phyloP scores from a whole-genome alignment of 805 yeast genomes.

The Yarrowia alimentaria region DNA sequence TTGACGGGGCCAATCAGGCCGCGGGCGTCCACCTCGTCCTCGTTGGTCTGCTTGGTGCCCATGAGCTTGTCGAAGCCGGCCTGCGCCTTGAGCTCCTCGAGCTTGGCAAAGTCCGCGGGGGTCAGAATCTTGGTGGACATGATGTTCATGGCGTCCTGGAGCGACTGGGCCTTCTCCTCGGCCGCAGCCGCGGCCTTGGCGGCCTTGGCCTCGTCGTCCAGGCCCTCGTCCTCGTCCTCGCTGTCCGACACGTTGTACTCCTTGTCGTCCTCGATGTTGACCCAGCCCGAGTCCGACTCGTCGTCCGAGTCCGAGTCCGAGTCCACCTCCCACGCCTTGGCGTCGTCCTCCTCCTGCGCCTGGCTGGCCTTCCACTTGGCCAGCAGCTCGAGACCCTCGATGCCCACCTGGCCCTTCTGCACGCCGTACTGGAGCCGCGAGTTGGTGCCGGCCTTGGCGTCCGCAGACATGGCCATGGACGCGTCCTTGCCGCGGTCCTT shows the following conservation, averaged over 20 bases:
- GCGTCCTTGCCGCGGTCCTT: slow-evolving; percentile 95
- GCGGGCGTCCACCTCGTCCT: slow-evolving; percentile 81
- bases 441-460: slow-evolving; percentile 35
- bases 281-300: slow-evolving; percentile 90
- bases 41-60: slow-evolving; percentile 50
- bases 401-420: slow-evolving; percentile 64
- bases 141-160: slow-evolving; percentile 51
- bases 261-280: slow-evolving; percentile 76
- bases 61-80: slow-evolving; percentile 82
- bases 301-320: slow-evolving; percentile 48
- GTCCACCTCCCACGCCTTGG: slow-evolving; percentile 56
- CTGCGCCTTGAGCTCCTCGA: slow-evolving; percentile 78
- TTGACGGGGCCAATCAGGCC: slow-evolving; percentile 71
- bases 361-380: slow-evolving; percentile 76
- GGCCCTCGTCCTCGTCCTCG: slow-evolving; percentile 44
- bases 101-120: slow-evolving; percentile 96
- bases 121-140: slow-evolving; percentile 80
- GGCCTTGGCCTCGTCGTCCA: slow-evolving; percentile 34
- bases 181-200: slow-evolving; percentile 37
- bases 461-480: slow-evolving; percentile 66
- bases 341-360: slow-evolving; percentile 56
- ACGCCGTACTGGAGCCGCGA: slow-evolving; percentile 56
- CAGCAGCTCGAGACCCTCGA: slow-evolving; percentile 88
- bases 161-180: too few species aligned
- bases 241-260: slow-evolving; percentile 59